A percentile compares a stretch with the other conserved stretches of the same genome.
phyloP scores from a whole-genome alignment of 352 stramenopile genomes.

The Discostella stelligera region DNA sequence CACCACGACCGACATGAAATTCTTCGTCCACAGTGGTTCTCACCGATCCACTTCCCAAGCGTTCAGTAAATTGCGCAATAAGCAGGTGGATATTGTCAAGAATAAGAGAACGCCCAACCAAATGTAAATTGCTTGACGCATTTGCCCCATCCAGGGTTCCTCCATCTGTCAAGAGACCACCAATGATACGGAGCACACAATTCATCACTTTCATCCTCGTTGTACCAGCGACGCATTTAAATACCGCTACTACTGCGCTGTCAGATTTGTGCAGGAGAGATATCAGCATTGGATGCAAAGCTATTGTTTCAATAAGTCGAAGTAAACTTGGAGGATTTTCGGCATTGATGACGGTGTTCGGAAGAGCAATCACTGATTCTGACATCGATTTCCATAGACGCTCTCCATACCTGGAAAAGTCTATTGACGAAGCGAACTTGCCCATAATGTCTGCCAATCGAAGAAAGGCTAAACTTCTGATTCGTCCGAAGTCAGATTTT shows the following conservation, averaged over 20 bases:
- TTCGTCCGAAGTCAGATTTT: constrained; percentile 43
- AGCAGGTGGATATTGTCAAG: constrained; percentile 61
- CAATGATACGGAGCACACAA: constrained; percentile 63
- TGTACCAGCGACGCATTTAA: constrained; percentile 72
- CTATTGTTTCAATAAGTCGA: constrained; percentile 67
- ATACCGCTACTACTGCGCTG: constrained; percentile 54
- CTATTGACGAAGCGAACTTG: constrained; percentile 67
- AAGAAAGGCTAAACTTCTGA: constrained; percentile 73
- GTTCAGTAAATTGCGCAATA: constrained; percentile 58
- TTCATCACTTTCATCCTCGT: constrained; percentile 66
- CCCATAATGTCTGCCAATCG: constrained; percentile 67
- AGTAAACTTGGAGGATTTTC: constrained; percentile 73
- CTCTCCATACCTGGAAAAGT: constrained; percentile 58
- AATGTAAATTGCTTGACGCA: constrained; percentile 9
- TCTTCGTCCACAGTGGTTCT: constrained; percentile 49
- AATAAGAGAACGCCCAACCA: constrained; percentile 39
- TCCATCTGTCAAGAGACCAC: constrained; percentile 69
- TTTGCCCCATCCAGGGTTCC: constrained; percentile 23
- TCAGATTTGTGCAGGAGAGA: constrained; percentile 58
- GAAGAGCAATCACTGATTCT: constrained; percentile 65
- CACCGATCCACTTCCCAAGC: constrained; percentile 41
- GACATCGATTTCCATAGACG: constrained; percentile 66
- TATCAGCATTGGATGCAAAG: constrained; percentile 57
- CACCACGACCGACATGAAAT: constrained; percentile 9
- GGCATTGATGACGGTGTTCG: constrained; percentile 71